Conservation (phyloP, 495 filamentous ascomycete species). For the Margaritispora aquatica region DNA sequence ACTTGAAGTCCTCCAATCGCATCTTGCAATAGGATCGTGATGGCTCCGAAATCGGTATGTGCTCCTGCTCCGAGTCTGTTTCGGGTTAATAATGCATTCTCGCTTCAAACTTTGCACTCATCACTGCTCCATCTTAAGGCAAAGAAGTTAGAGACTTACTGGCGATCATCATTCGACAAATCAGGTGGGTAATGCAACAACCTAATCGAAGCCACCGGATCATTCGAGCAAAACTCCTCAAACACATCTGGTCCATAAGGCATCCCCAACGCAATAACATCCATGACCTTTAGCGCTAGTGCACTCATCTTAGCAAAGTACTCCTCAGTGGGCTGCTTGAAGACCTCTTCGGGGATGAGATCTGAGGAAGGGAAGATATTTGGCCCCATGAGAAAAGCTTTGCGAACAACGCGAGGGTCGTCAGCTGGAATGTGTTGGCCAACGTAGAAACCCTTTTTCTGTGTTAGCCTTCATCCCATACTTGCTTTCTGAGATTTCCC, state of each 20-base stretch:
- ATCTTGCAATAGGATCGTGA: constrained; percentile 36
- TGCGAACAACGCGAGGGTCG: constrained; percentile 33
- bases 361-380: constrained; percentile 34
- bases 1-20: constrained; percentile 31
- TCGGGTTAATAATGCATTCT: neutral
- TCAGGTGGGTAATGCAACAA: constrained; percentile 39
- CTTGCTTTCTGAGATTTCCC: no score
- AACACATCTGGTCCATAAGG: constrained; percentile 31
- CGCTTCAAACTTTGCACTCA: neutral
- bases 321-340: constrained; percentile 23
- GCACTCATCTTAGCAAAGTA: constrained; percentile 30
- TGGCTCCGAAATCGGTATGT: constrained; percentile 39
- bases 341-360: constrained; percentile 8
- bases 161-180: constrained; percentile 23
- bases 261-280: constrained; percentile 35
- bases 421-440: constrained; percentile 35
- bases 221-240: constrained; percentile 29
- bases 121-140: neutral
- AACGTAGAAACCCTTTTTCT: constrained; percentile 34
- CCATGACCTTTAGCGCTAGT: constrained; percentile 28
- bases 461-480: no score
- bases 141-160: neutral
- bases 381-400: constrained; percentile 30
- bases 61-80: constrained; percentile 29
- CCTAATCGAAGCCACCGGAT: constrained; percentile 25